phyloP scores from a whole-genome alignment of 441 rosid genomes.

The Caryocar brasiliense region DNA sequence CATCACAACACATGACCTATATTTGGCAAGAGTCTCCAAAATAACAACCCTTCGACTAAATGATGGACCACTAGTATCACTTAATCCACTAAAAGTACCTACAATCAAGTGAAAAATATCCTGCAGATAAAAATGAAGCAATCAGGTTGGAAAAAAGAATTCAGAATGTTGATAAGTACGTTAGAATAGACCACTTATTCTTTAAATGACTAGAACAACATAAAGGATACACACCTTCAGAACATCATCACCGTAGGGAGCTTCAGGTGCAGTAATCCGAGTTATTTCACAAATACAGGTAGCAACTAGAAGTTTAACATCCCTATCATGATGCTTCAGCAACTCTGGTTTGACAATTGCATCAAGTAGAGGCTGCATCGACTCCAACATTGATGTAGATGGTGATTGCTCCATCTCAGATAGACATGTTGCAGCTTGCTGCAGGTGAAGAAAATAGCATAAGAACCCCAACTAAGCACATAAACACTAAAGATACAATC shows the following conservation, averaged over 20 bases:
- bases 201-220: constrained; percentile 7
- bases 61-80: constrained; percentile 61
- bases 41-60: constrained; percentile 62
- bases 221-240: constrained; percentile 58
- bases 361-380: constrained; percentile 75
- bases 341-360: constrained; percentile 77
- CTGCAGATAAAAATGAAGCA: constrained; percentile 20
- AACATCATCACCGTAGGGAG: constrained; percentile 81
- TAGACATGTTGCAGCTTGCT: constrained; percentile 91
- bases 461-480: not conserved
- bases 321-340: constrained; percentile 93
- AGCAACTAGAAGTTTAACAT: constrained; percentile 93
- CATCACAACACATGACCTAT: constrained; percentile 96
- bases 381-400: constrained; percentile 51
- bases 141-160: constrained; percentile 16
- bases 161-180: not conserved
- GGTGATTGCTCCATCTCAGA: constrained; percentile 87
- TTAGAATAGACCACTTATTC: not conserved
- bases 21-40: constrained; percentile 94
- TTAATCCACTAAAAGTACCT: constrained; percentile 64
- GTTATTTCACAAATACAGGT: constrained; percentile 95
- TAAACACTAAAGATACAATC: not conserved
- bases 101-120: constrained; percentile 42
- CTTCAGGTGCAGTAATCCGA: constrained; percentile 98
- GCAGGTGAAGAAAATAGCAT: constrained; percentile 21